phyloP scores from a whole-genome alignment of 805 yeast species.

The Pichia heedii region DNA sequence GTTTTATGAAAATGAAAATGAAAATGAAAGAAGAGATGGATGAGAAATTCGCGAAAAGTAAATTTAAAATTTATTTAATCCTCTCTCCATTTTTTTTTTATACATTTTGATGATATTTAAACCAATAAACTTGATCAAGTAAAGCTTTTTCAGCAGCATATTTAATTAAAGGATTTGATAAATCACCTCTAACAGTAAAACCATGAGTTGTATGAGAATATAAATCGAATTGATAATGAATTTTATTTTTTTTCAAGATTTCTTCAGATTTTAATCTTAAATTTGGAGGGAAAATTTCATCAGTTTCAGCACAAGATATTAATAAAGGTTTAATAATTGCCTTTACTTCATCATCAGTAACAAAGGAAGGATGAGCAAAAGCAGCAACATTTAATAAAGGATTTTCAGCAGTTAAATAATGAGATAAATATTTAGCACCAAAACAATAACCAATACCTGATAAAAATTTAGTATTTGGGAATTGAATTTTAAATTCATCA shows the following conservation, averaged over 20 bases:
- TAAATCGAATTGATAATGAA: conserved; percentile 50
- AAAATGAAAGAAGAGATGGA: no score
- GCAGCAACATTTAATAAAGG: conserved; percentile 48
- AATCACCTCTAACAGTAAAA: conserved; percentile 71
- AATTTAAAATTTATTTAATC: no score
- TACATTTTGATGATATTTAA: conserved; percentile 19
- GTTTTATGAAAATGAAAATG: no score
- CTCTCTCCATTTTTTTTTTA: no score
- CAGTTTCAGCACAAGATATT: conserved; percentile 70
- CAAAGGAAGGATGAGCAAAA: conserved; percentile 77
- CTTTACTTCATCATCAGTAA: conserved; percentile 54
- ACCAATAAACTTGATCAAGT: conserved; percentile 33
- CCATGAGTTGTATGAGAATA: conserved; percentile 68
- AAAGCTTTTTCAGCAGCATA: conserved; percentile 65
- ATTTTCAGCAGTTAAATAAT: conserved; percentile 33
- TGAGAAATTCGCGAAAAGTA: no score
- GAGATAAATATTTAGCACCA: conserved; percentile 67
- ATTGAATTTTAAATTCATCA: conserved; percentile 33
- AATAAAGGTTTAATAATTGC: conserved; percentile 51
- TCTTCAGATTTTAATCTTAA: conserved; percentile 54
- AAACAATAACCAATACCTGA: conserved; percentile 73
- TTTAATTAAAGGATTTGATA: conserved; percentile 38
- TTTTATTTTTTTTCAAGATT: conserved; percentile 36
- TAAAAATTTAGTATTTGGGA: conserved; percentile 35
- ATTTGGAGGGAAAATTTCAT: conserved; percentile 53